phyloP scores from a whole-genome alignment of 129 eudicot genomes.

The Sambucus nigra region DNA sequence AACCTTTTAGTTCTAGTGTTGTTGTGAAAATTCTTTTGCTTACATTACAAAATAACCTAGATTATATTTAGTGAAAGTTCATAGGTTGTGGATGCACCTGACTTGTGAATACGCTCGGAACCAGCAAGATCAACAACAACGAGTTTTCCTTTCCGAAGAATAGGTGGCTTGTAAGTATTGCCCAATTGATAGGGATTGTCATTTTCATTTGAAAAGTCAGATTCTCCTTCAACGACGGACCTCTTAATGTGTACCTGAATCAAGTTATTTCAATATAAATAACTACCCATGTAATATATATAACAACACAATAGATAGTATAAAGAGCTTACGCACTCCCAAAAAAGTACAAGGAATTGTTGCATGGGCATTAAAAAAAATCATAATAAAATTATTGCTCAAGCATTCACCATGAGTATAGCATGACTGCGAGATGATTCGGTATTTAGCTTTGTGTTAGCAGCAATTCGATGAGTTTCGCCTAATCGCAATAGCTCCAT shows the following conservation, averaged over 20 bases:
- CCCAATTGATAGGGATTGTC: slow-evolving; percentile 40
- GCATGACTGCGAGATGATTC: slow-evolving; percentile 99
- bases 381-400: neutral
- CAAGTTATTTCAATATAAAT: slow-evolving; percentile 8
- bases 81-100: slow-evolving; percentile 49
- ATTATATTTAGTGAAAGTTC: neutral
- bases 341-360: neutral
- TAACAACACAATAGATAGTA: neutral
- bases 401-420: slow-evolving; percentile 65
- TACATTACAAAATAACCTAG: too few relatives aligned
- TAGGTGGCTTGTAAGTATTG: slow-evolving; percentile 55
- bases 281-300: neutral
- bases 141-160: slow-evolving; percentile 87
- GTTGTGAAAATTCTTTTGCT: too few relatives aligned
- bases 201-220: slow-evolving; percentile 51
- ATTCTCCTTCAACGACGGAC: slow-evolving; percentile 57
- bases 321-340: neutral
- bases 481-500: slow-evolving; percentile 82
- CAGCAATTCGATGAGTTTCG: slow-evolving; percentile 94
- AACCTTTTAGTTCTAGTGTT: too few relatives aligned
- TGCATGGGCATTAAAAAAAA: neutral
- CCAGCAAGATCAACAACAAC: slow-evolving; percentile 99
- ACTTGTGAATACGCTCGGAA: slow-evolving; percentile 93
- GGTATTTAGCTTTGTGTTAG: slow-evolving; percentile 98
- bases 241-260: slow-evolving; percentile 83